Base-by-base conservation (phyloP, 208 protist species). In the Leishmania gerbilli region DNA sequence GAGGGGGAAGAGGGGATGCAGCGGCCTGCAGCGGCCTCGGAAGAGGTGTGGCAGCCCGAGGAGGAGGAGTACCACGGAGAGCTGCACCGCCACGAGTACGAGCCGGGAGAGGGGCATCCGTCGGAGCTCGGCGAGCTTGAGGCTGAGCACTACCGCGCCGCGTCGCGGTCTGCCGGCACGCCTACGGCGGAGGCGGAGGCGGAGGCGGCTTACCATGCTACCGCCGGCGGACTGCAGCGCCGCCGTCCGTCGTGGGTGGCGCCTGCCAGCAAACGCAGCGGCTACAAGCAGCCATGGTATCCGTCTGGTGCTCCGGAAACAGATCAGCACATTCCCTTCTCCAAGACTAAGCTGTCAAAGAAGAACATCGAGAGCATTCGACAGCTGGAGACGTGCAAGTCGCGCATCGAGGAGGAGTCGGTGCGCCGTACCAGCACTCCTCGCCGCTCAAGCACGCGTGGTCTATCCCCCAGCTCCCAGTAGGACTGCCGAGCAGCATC, bases 251-350 rank as follows among this genome's bases (percentile, higher is more conserved):
- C 62, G n/a, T 85, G 72, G 84, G 56, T 24, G 75, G 51, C 53
- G 21, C 40, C 58, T 3, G 55, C n/a, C 64, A 15, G 27, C 21
- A 45, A 56, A 31, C 60, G 80, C 27, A 60, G 37, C 42, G 81
- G 62, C 55, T 94, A 89, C 85, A 80, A 87, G 80, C 80, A 91
- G 77, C 93, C 93, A 37, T 97, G 90, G 89, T 95, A 89, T 79
- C 92, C 92, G 34, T 77, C 92, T 15, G 87, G 91, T 40, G 86
- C 72, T 58, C 60, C 90, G 1, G 37, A 69, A 24, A 88, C 69
- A 8, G 88, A 97, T 55, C 80, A 87, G 69, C 93, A 97, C 60
- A 53, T 95, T 40, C 91, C 91, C 42, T 94, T 92, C 53, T 87
- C 89, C n/a, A 95, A 95, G 81, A 93, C 89, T 40, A 81, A 82